Base-by-base conservation (phyloP, 805 yeast species). In the Candida boidinii region DNA sequence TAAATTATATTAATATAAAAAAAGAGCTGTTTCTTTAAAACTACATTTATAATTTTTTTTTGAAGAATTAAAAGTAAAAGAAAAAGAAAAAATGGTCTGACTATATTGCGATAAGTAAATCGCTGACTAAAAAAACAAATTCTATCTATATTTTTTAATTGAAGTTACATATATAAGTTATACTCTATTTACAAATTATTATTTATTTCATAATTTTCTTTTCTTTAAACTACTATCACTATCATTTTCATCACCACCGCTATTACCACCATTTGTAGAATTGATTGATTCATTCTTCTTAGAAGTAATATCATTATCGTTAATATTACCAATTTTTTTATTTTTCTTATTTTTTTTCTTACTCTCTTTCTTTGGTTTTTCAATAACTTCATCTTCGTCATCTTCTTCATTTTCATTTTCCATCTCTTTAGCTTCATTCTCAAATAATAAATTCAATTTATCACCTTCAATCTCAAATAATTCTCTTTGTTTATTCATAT, bases 401-500 rank as follows among this genome's bases (percentile, higher is more conserved):
- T 7, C 14, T 18, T 21, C n/a, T 20, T 19, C 25, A 16, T 15
- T 17, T 17, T 36, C 31, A 13, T n/a, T 20, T 7, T 39, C 39
- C 4, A 44, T 53, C 4, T 23, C 41, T 20, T 49, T 44, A 9
- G 42, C 46, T 21, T 54, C 57, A 17, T 45, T 38, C 7, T 36
- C 34, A 29, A 55, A 53, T 12, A 54, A 30, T 4, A 21, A 23
- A 17, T 43, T 59, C 48, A 41, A 37, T 53, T 23, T 42, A 21
- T 40, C 38, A 24, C 49, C 51, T 22, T 61, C 60, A 19, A 42
- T 51, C 18, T 45, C 49, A 26, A 55, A 46, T 3, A 51, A 43
- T 6, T 35, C 37, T 24, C 51, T 39, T 33, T 58, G 64, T 12
- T 34, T 26, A 23, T 64, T 63, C 30, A 79, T 59, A 15, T 67